Evolutionary conservation across 148 eudicot species (phyloP).

Genomic region (Arbutus unedo): DNA sequence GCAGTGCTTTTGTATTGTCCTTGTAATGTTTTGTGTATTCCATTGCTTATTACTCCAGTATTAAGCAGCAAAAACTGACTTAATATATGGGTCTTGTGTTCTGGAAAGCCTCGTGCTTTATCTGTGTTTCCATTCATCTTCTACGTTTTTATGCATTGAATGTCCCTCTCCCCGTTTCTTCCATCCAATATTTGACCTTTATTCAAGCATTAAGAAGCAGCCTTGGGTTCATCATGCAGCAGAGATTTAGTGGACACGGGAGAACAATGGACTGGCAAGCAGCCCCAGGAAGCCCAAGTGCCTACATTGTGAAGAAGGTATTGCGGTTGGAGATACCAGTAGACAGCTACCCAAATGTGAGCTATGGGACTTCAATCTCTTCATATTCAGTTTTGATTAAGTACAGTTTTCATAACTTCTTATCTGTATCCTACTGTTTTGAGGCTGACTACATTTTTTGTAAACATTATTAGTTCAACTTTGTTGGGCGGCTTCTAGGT

Average conservation of each 20-base stretch:
- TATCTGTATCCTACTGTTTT: neutral
- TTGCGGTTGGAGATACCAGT: conserved; percentile 56
- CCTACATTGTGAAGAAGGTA: conserved; percentile 31
- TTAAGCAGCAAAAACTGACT: neutral
- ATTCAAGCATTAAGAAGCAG: neutral
- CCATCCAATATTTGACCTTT: neutral
- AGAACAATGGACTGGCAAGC: conserved; percentile 42
- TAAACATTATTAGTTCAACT: conserved; percentile 37
- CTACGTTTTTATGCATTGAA: neutral
- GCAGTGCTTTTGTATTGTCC: neutral
- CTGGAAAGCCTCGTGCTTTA: too few species aligned
- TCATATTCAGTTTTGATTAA: neutral
- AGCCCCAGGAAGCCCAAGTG: conserved; percentile 41
- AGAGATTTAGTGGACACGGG: conserved; percentile 40
- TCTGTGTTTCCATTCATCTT: too few species aligned
- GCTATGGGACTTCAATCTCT: conserved; percentile 14
- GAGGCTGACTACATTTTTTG: conserved; percentile 18
- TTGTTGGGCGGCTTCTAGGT: conserved; percentile 54
- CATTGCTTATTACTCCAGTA: neutral
- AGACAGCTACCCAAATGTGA: conserved; percentile 47
- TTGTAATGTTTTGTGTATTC: neutral
- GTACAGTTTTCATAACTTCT: neutral
- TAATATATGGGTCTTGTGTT: neutral
- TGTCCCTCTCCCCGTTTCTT: neutral
- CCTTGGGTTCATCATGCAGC: conserved; percentile 11